Conservation (phyloP, 1,139 yeast species). For the Protomyces inouyei region DNA sequence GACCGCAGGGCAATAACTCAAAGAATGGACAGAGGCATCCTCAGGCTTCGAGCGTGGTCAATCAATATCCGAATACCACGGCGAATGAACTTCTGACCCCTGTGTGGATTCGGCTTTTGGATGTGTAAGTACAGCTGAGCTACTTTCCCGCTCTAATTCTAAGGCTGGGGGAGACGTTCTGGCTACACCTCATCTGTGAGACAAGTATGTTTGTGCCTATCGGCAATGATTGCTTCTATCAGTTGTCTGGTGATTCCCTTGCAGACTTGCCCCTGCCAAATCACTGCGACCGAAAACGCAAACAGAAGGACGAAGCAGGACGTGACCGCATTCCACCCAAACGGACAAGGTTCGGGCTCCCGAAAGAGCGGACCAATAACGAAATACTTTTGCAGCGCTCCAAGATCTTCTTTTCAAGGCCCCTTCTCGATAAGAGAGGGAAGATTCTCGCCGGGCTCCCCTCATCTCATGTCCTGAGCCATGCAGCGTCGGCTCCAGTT, state of each 20-base stretch:
- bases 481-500: neutral
- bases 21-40: too few species aligned
- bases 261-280: neutral
- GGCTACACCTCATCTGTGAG: slow-evolving; percentile 14
- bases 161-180: slow-evolving; percentile 24
- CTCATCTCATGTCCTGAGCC: slow-evolving; percentile 13
- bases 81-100: neutral
- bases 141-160: neutral
- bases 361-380: neutral
- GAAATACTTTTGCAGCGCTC: slow-evolving; percentile 28
- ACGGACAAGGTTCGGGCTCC: neutral
- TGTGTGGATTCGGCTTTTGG: neutral
- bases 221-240: slow-evolving; percentile 19
- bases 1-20: too few species aligned
- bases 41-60: neutral
- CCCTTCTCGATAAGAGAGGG: slow-evolving; percentile 7
- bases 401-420: slow-evolving; percentile 27
- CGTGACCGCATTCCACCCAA: neutral
- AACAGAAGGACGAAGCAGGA: neutral
- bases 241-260: slow-evolving; percentile 24
- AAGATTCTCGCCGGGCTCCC: slow-evolving; percentile 21
- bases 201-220: slow-evolving; percentile 26
- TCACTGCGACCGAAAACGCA: neutral
- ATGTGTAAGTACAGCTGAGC: neutral
- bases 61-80: neutral